Evolutionary conservation across 139 green algal species (phyloP).

Genomic region (Closterium sp.): DNA sequence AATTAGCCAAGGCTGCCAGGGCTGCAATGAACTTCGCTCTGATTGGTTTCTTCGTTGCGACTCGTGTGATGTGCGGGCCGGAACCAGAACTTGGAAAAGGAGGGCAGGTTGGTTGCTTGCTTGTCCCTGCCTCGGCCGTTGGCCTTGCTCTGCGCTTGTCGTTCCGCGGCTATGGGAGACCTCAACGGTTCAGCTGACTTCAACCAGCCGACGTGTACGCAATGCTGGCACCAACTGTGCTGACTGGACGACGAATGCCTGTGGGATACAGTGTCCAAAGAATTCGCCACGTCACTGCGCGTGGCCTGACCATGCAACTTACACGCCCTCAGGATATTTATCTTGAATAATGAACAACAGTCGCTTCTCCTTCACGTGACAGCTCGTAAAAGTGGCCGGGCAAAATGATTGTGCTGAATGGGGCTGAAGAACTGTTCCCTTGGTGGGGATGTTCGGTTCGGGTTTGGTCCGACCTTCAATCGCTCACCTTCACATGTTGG

Average conservation of each 20-base stretch:
- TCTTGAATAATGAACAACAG: background rate
- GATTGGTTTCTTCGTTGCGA: background rate
- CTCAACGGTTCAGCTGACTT: background rate
- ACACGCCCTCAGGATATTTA: background rate
- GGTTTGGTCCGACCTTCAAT: too few species aligned
- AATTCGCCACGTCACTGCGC: background rate
- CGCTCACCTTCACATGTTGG: too few species aligned
- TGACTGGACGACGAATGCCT: background rate
- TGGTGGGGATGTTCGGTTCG: too few species aligned
- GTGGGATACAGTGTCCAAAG: background rate
- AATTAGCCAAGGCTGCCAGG: background rate
- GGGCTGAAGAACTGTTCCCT: too few species aligned
- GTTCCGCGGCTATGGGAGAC: background rate
- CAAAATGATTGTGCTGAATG: background rate
- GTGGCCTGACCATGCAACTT: background rate
- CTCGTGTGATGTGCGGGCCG: background rate
- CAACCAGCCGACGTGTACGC: background rate
- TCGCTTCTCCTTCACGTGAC: background rate
- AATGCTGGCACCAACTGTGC: background rate
- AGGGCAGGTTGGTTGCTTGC: background rate
- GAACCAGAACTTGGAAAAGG: background rate
- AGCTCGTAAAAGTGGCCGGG: background rate
- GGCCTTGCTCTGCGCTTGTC: background rate
- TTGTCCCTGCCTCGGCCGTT: background rate
- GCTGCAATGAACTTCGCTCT: background rate